Evolutionary conservation across 139 green algal species (phyloP), one percentile per base, ranked within the genome.

Genomic region (Chlorella sp.): DNA sequence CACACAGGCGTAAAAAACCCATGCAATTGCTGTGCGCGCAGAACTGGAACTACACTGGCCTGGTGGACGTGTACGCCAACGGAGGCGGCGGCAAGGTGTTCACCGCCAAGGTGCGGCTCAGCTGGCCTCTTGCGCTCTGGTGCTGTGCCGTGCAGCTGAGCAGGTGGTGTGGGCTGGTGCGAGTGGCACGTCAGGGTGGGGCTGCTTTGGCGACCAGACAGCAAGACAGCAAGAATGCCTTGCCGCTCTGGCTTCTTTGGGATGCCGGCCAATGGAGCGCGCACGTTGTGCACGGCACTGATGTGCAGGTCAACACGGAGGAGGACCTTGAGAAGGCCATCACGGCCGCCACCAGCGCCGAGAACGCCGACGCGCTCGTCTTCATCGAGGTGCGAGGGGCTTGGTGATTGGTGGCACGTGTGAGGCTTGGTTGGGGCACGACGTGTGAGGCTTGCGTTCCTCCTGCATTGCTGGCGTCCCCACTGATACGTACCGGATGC

Each of bases 21-120:
- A n/a, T n/a, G n/a, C n/a, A n/a, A n/a, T n/a, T n/a, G n/a, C n/a
- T n/a, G n/a, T n/a, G 42, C 10, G 42, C 17, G 42, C 42, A 55
- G 17, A 85, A 83, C 77, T 95, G 89, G 88, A 74, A 92, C 74
- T 95, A 95, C 67, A 67, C 67, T 0, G 80, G 42, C 2, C 34
- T 96, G 2, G 77, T 89, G 1, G 50, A 87, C 29, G 80, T 77
- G 2, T 51, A 91, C 30, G 49, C 81, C 31, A 88, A 91, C 70
- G 76, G 77, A 20, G n/a, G 83, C n/a, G n/a, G n/a, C 1, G 80
- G 80, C 74, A 86, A 84, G 29, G 71, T 78, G 62, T 84, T 77
- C 65, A 82, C 80, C 3, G 69, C 73, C 2, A 71, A 74, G 70
- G 63, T 77, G 5, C 17, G n/a, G n/a, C n/a, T n/a, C n/a, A n/a